Evolutionary conservation across 1,284 basidiomycete genomes (phyloP).

Genomic region (Rhodotorula sp.): DNA sequence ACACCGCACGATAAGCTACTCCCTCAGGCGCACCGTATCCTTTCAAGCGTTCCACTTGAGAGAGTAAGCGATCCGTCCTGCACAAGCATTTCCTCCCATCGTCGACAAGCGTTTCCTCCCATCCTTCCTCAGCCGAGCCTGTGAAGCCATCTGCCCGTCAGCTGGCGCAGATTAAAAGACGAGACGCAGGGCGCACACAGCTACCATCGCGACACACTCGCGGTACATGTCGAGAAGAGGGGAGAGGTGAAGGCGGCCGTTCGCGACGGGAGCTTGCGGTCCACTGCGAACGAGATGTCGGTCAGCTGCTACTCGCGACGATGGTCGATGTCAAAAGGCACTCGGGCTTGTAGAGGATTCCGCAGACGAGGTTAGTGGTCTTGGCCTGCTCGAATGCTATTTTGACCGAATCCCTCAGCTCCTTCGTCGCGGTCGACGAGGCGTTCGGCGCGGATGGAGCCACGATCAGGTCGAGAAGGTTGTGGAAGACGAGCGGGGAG

Average conservation of each 20-base stretch:
- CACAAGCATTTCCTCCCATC: no score
- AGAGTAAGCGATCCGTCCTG: not conserved
- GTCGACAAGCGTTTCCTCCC: not conserved
- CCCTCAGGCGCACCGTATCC: not conserved
- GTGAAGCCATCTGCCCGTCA: not conserved
- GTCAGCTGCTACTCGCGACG: no score
- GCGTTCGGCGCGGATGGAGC: conserved; percentile 1
- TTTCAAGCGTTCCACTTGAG: not conserved
- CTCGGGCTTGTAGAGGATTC: conserved; percentile 4
- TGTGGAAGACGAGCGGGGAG: conserved; percentile 28
- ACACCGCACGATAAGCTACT: not conserved
- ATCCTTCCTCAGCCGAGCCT: not conserved
- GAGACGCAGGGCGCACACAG: conserved; percentile 3
- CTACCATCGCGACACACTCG: not conserved
- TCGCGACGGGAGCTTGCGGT: not conserved
- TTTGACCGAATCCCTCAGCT: conserved; percentile 7
- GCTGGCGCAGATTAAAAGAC: no score
- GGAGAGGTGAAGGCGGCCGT: conserved; percentile 14
- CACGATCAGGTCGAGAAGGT: conserved; percentile 28
- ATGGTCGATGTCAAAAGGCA: no score
- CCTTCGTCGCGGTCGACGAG: conserved; percentile 6
- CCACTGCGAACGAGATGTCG: not conserved
- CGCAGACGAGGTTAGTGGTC: conserved; percentile 2
- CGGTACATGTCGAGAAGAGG: conserved; percentile 21
- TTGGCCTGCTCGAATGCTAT: conserved; percentile 7